Evolutionary conservation across 2,329 filamentous ascomycete species (phyloP).

Genomic region (Ceratocystis colombiana): DNA sequence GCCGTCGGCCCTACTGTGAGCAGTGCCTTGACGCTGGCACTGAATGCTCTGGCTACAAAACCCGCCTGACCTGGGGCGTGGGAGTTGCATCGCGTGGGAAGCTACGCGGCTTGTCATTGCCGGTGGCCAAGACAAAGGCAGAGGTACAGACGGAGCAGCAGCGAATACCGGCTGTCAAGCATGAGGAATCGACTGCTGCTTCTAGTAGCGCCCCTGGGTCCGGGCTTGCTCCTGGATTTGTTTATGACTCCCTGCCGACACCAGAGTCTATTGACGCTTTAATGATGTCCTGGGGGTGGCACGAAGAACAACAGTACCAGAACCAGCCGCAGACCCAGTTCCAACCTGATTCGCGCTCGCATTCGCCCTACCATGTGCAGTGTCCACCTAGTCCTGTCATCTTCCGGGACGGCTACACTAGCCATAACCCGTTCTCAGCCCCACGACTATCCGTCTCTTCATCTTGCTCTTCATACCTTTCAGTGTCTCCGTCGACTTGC

Average conservation of each 20-base stretch:
- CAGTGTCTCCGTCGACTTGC: slow-evolving; percentile 29
- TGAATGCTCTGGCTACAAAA: slow-evolving; percentile 94
- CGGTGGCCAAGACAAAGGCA: slow-evolving; percentile 51
- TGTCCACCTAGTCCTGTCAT: slow-evolving; percentile 43
- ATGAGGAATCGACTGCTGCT: background rate
- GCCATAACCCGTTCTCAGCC: background rate
- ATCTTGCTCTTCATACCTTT: slow-evolving; percentile 4
- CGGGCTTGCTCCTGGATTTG: background rate
- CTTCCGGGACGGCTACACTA: slow-evolving; percentile 27
- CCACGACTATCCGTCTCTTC: background rate
- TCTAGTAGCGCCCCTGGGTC: background rate
- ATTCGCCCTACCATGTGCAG: slow-evolving; percentile 29
- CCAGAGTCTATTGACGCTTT: background rate
- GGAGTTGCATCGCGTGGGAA: slow-evolving; percentile 93
- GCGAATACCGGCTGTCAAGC: background rate
- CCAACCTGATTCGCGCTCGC: slow-evolving; percentile 26
- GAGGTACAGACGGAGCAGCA: slow-evolving; percentile 27
- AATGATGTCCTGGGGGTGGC: background rate
- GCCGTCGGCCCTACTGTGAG: slow-evolving; percentile 85
- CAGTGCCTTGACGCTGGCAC: slow-evolving; percentile 86
- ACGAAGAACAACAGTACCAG: slow-evolving; percentile 11
- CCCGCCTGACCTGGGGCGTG: slow-evolving; percentile 90
- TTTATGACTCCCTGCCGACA: background rate
- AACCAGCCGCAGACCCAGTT: slow-evolving; percentile 31
- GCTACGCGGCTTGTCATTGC: slow-evolving; percentile 74